Evolutionary conservation across 2,329 filamentous ascomycete genomes (phyloP).

Genomic region (Alternaria ethzedia): DNA sequence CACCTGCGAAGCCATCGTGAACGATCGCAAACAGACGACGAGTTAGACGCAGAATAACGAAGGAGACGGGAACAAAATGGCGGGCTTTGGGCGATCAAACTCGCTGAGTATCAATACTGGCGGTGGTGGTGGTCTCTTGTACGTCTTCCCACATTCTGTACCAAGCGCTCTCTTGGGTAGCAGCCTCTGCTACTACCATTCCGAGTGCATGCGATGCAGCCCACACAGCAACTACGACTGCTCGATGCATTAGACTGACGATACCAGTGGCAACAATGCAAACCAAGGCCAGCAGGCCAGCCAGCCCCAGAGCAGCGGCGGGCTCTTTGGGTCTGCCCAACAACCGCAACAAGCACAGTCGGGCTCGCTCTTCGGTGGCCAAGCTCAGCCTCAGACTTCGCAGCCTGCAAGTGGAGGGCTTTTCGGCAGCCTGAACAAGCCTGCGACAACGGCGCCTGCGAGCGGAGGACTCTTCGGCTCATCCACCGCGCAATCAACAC

Average conservation of each 20-base stretch:
- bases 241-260: slow-evolving; percentile 25
- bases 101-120: slow-evolving; percentile 63
- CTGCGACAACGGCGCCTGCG: slow-evolving; percentile 31
- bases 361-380: slow-evolving; percentile 32
- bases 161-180: background rate
- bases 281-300: slow-evolving; percentile 35
- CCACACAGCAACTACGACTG: background rate
- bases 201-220: background rate
- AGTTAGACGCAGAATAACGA: background rate
- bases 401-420: slow-evolving; percentile 40
- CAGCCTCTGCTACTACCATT: background rate
- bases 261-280: slow-evolving; percentile 38
- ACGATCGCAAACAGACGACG: background rate
- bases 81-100: slow-evolving; percentile 57
- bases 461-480: slow-evolving; percentile 46
- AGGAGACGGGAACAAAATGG: slow-evolving; percentile 29
- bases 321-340: slow-evolving; percentile 34
- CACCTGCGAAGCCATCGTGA: background rate
- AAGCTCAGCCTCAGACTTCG: slow-evolving; percentile 16
- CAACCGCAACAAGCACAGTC: slow-evolving; percentile 35
- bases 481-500: slow-evolving; percentile 35
- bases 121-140: slow-evolving; percentile 53
- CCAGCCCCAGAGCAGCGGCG: slow-evolving; percentile 36
- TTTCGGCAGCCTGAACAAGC: slow-evolving; percentile 48
- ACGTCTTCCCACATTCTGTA: slow-evolving; percentile 29